A percentile compares a stretch with the other conserved stretches of the same genome.
phyloP scores from a whole-genome alignment of 345 rosid genomes.

The Pistacia vera region DNA sequence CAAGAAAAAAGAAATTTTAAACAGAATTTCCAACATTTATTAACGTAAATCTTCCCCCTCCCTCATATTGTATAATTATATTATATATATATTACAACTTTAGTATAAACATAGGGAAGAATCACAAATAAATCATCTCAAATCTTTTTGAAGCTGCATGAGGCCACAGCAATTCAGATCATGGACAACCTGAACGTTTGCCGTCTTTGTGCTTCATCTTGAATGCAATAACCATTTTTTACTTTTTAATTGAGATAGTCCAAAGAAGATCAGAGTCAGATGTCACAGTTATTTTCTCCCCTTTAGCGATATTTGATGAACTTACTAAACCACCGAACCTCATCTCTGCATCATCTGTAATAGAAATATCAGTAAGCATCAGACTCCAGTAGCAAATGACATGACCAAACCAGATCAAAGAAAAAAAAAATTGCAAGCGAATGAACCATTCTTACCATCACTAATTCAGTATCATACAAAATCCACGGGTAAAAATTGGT shows the following conservation, averaged over 20 bases:
- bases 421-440: background rate
- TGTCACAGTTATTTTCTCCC: conserved; percentile 60
- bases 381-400: background rate
- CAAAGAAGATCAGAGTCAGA: conserved; percentile 90
- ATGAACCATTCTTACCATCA: background rate
- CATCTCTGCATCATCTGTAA: conserved; percentile 73
- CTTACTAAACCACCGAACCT: conserved; percentile 82
- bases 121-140: background rate
- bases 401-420: background rate
- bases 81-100: background rate
- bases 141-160: background rate
- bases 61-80: too few relatives aligned
- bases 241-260: conserved; percentile 81
- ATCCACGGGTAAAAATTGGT: background rate
- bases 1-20: background rate
- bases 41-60: too few relatives aligned
- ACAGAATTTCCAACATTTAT: background rate
- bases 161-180: background rate
- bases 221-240: background rate
- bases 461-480: background rate
- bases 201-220: background rate
- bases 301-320: conserved; percentile 70
- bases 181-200: background rate
- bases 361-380: conserved; percentile 1
- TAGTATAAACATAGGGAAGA: background rate